Conservation (phyloP, 2,329 filamentous ascomycete genomes). For the Purpureocillium takamizusanense region DNA sequence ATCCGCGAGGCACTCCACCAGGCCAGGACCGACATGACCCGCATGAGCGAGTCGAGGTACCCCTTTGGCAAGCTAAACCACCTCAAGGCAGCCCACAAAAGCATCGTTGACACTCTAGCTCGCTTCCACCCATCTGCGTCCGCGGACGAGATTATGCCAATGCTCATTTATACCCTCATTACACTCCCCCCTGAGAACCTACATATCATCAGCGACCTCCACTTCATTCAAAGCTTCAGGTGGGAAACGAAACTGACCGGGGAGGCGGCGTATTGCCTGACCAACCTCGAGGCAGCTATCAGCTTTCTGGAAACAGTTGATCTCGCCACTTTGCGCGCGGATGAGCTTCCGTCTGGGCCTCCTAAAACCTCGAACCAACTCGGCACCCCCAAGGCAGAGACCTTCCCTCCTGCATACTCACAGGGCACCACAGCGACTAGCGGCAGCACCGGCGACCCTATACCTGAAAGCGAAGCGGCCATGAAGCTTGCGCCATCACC, state of each 20-base stretch:
- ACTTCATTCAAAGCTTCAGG: constrained; percentile 88
- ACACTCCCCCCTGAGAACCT: constrained; percentile 79
- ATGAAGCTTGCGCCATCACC: constrained; percentile 27
- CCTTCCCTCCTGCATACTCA: constrained; percentile 48
- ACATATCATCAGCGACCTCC: constrained; percentile 86
- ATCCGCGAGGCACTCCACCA: constrained; percentile 64
- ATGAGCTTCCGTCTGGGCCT: constrained; percentile 64
- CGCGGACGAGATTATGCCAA: constrained; percentile 93
- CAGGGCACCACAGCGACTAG: constrained; percentile 30
- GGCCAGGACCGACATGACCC: constrained; percentile 59
- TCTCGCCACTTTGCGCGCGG: constrained; percentile 73
- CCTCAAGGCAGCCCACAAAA: constrained; percentile 82
- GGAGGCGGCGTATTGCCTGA: constrained; percentile 91
- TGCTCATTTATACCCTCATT: constrained; percentile 92
- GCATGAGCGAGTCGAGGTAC: constrained; percentile 81
- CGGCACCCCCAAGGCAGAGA: constrained; percentile 40
- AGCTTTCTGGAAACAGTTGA: constrained; percentile 95
- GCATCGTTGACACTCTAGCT: constrained; percentile 78
- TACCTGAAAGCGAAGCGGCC: constrained; percentile 20
- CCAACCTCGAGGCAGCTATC: constrained; percentile 90
- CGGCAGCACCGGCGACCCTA: constrained; percentile 21
- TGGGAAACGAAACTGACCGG: constrained; percentile 80
- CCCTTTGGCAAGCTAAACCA: constrained; percentile 86
- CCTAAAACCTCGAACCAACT: constrained; percentile 43
- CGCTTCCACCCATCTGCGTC: constrained; percentile 71